Conservation (phyloP, 768 basidiomycete genomes). For the Phallus indusiatus region DNA sequence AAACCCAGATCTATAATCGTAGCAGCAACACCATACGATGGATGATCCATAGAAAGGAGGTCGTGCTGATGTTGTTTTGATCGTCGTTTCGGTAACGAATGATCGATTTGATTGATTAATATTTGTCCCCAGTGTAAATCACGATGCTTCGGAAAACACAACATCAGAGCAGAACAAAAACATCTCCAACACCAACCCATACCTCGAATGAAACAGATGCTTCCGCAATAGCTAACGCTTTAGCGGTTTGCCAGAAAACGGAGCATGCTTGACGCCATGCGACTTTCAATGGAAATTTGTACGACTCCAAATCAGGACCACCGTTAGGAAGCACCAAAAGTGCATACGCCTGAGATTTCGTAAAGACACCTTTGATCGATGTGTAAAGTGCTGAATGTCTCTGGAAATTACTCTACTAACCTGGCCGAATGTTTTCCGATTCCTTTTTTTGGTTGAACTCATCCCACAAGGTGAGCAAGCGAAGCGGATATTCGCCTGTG, state of each 20-base stretch:
- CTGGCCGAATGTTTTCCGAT: conserved; percentile 78
- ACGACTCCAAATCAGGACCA: conserved; percentile 85
- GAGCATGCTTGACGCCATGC: conserved; percentile 85
- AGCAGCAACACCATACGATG: conserved; percentile 54
- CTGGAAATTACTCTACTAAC: conserved; percentile 30
- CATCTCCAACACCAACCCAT: conserved; percentile 17
- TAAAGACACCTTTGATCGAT: conserved; percentile 52
- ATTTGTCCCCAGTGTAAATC: conserved; percentile 99
- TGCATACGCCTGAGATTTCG: conserved; percentile 70
- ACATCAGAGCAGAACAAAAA: background rate
- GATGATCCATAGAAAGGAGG: conserved; percentile 55
- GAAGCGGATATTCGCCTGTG: conserved; percentile 71
- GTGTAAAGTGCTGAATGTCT: conserved; percentile 9
- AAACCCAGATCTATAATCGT: conserved; percentile 94
- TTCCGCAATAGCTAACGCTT: conserved; percentile 73
- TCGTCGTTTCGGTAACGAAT: conserved; percentile 15
- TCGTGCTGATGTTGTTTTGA: background rate
- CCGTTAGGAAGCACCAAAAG: conserved; percentile 88
- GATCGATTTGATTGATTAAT: conserved; percentile 49
- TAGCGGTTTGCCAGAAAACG: conserved; percentile 85
- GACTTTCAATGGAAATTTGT: conserved; percentile 52
- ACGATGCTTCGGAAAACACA: conserved; percentile 59
- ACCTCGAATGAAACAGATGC: conserved; percentile 82
- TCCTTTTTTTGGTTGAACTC: conserved; percentile 65
- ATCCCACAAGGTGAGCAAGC: conserved; percentile 81